These are phyloP conservation scores for Chaetoscypha palmicola DNA, from an alignment of 2,329 filamentous ascomycete species.

Conservation along the genomic window DNA sequence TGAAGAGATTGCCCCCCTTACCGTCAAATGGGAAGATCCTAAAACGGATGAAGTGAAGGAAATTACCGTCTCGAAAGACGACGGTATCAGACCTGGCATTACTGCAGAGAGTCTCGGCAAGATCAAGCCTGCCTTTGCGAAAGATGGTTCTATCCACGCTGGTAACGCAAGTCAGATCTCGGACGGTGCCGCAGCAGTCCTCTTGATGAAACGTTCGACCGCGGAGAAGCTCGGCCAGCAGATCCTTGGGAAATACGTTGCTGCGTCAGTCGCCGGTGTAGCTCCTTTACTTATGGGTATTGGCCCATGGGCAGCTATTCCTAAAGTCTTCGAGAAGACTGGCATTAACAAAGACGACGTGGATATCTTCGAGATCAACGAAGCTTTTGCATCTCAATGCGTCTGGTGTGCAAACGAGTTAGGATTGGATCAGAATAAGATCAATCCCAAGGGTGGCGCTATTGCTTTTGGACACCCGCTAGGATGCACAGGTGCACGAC, in stretches of 20 bases:
- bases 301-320: constrained; percentile 93
- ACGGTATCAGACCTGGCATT: constrained; percentile 78
- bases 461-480: constrained; percentile 95
- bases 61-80: constrained; percentile 77
- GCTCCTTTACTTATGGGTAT: constrained; percentile 92
- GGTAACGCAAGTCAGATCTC: constrained; percentile 95
- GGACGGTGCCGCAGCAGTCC: constrained; percentile 88
- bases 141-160: constrained; percentile 89
- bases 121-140: constrained; percentile 83
- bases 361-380: constrained; percentile 98
- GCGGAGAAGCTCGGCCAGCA: constrained; percentile 82
- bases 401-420: constrained; percentile 90
- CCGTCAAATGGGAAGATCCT: constrained; percentile 80
- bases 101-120: constrained; percentile 84
- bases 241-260: constrained; percentile 88
- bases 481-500: constrained; percentile 87
- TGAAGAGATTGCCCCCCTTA: constrained; percentile 82
- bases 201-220: constrained; percentile 90
- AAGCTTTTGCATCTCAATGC: constrained; percentile 94
- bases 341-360: constrained; percentile 84
- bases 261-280: constrained; percentile 79
- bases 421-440: constrained; percentile 72
- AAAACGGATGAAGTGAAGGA: constrained; percentile 82
- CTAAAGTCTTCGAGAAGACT: constrained; percentile 80
- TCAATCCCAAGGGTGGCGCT: constrained; percentile 95